Evolutionary conservation across 805 yeast genomes (phyloP).

Genomic region (Wickerhamiella bombiphila): DNA sequence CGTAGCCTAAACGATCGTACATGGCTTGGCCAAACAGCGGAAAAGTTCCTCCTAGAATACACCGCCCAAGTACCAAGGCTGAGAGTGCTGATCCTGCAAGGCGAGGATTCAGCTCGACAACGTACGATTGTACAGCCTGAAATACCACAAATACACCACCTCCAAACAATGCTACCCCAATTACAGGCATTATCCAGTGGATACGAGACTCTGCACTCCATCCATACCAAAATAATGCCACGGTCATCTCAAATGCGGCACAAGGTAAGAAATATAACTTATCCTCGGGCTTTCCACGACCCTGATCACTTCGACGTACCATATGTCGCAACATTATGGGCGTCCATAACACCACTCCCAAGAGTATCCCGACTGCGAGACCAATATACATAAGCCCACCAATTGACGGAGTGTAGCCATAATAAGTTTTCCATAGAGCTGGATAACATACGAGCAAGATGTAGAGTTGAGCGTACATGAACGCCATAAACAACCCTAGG

Average conservation of each 20-base stretch:
- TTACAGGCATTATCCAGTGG: slow-evolving; percentile 48
- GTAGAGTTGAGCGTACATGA: slow-evolving; percentile 52
- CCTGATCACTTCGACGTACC: slow-evolving; percentile 23
- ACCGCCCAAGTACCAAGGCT: slow-evolving; percentile 53
- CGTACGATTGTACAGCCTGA: slow-evolving; percentile 50
- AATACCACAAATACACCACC: slow-evolving; percentile 48
- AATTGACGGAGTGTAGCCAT: slow-evolving; percentile 34
- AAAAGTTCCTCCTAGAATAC: slow-evolving; percentile 52
- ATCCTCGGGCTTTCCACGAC: slow-evolving; percentile 47
- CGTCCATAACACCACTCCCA: slow-evolving; percentile 39
- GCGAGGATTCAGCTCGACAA: slow-evolving; percentile 56
- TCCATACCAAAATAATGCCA: slow-evolving; percentile 55
- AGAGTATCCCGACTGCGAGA: slow-evolving; percentile 38
- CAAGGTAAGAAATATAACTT: slow-evolving; percentile 38
- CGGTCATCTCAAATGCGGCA: slow-evolving; percentile 39
- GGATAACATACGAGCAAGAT: slow-evolving; percentile 50
- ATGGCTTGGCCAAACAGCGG: slow-evolving; percentile 49
- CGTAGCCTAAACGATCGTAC: slow-evolving; percentile 44
- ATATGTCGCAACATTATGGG: slow-evolving; percentile 25
- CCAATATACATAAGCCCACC: slow-evolving; percentile 47
- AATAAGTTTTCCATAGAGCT: slow-evolving; percentile 31
- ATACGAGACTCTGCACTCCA: slow-evolving; percentile 48
- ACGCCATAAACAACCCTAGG: slow-evolving; percentile 49
- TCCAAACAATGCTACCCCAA: slow-evolving; percentile 49
- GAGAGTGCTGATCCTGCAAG: slow-evolving; percentile 58